phyloP scores from a whole-genome alignment of 1,284 basidiomycete genomes.

The Pascua guehoae region DNA sequence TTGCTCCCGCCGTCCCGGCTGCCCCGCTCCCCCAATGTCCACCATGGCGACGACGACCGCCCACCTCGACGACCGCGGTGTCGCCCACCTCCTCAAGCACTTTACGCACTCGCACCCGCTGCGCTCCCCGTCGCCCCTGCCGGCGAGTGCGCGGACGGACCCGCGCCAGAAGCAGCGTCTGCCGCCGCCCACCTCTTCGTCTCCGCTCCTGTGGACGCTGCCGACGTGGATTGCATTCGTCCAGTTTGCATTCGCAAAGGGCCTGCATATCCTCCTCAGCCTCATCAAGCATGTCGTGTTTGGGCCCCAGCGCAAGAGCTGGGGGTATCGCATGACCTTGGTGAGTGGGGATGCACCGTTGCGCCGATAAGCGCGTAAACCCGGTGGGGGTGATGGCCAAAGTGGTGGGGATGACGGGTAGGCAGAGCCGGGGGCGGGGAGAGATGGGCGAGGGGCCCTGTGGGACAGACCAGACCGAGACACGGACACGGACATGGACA shows the following conservation, averaged over 20 bases:
- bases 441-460: no score
- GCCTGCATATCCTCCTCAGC: slow-evolving; percentile 41
- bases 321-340: slow-evolving; percentile 51
- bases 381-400: no score
- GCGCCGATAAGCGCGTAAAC: neutral
- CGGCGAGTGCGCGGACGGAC: slow-evolving; percentile 44
- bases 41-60: slow-evolving; percentile 10
- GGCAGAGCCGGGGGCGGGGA: no score
- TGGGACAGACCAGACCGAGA: no score
- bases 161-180: slow-evolving; percentile 35
- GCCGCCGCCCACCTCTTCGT: slow-evolving; percentile 33
- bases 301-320: slow-evolving; percentile 45
- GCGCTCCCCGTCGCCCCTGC: slow-evolving; percentile 43
- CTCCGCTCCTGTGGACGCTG: slow-evolving; percentile 37
- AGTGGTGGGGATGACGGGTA: no score
- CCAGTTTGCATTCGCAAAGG: slow-evolving; percentile 39
- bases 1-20: no score
- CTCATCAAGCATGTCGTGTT: slow-evolving; percentile 38
- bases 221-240: slow-evolving; percentile 42
- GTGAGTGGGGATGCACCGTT: slow-evolving; percentile 16
- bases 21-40: neutral
- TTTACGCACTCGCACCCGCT: slow-evolving; percentile 43
- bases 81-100: slow-evolving; percentile 31
- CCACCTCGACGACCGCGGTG: slow-evolving; percentile 5
- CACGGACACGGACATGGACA: no score